phyloP scores from a whole-genome alignment of 2,329 filamentous ascomycete species.

The Colletotrichum abscissum region DNA sequence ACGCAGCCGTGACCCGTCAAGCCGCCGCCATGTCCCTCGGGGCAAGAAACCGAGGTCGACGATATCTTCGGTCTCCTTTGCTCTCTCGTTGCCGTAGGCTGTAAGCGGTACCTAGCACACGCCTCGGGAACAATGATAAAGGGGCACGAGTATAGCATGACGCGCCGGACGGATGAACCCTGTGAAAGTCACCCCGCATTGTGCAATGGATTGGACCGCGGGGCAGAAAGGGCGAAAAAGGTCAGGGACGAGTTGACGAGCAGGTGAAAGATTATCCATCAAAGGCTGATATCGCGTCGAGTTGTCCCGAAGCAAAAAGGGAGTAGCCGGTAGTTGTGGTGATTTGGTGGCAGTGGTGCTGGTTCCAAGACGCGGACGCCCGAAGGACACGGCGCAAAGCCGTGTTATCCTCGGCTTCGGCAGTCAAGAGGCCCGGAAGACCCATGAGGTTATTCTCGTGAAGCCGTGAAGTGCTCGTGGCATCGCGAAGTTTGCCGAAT shows the following conservation, averaged over 20 bases:
- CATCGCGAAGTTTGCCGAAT: constrained; percentile 27
- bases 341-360: not conserved
- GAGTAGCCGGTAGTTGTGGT: not conserved
- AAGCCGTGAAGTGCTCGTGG: constrained; percentile 28
- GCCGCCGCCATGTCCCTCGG: constrained; percentile 5
- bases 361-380: constrained; percentile 10
- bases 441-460: constrained; percentile 1
- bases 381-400: constrained; percentile 22
- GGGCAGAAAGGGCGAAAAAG: constrained; percentile 37
- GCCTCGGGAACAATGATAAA: not conserved
- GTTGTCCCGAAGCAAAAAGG: constrained; percentile 14
- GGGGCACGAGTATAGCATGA: constrained; percentile 3
- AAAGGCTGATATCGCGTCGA: constrained; percentile 30
- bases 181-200: constrained; percentile 2
- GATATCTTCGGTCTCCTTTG: constrained; percentile 22
- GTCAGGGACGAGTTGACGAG: constrained; percentile 37
- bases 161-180: not conserved
- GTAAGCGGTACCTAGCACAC: not conserved
- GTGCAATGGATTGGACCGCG: not conserved
- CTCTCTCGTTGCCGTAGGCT: not conserved
- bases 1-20: not conserved
- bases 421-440: constrained; percentile 9
- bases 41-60: constrained; percentile 3
- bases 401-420: constrained; percentile 36
- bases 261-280: not conserved